These are phyloP conservation scores for Colletotrichum caudatum DNA, from an alignment of 2,329 filamentous ascomycete species.

Conservation along the genomic window DNA sequence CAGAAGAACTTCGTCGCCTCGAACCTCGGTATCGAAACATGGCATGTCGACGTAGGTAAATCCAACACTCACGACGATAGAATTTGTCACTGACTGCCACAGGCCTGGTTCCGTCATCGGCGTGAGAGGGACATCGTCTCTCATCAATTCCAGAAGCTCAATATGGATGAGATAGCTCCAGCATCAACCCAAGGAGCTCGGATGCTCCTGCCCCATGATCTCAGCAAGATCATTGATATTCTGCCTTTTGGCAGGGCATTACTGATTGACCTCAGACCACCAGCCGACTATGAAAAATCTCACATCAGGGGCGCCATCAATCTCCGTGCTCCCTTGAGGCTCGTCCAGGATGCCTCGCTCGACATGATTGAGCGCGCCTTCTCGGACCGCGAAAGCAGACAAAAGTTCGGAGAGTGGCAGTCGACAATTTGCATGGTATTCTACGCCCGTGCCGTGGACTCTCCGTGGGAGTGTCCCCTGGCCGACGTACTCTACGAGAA, in stretches of 20 bases:
- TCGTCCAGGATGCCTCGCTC: slow-evolving; percentile 60
- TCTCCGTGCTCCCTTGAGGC: slow-evolving; percentile 62
- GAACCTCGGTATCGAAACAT: slow-evolving; percentile 63
- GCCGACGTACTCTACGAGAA: slow-evolving; percentile 60
- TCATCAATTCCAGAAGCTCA: slow-evolving; percentile 59
- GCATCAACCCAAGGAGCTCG: slow-evolving; percentile 51
- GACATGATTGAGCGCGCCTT: slow-evolving; percentile 65
- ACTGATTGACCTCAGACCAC: slow-evolving; percentile 63
- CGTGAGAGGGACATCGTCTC: slow-evolving; percentile 61
- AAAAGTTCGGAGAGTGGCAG: slow-evolving; percentile 60
- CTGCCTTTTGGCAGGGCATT: slow-evolving; percentile 60
- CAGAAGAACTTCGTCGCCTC: slow-evolving; percentile 67
- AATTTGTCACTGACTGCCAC: slow-evolving; percentile 41
- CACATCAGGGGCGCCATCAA: slow-evolving; percentile 66
- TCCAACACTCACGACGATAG: too few relatives aligned
- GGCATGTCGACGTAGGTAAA: slow-evolving; percentile 60
- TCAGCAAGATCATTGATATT: slow-evolving; percentile 64
- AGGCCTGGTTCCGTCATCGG: slow-evolving; percentile 67
- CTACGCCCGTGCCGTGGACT: slow-evolving; percentile 64
- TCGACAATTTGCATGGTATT: slow-evolving; percentile 63
- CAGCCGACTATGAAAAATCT: slow-evolving; percentile 60
- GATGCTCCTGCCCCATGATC: slow-evolving; percentile 65
- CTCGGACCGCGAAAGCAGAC: slow-evolving; percentile 60
- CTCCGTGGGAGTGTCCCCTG: slow-evolving; percentile 63
- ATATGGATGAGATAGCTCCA: slow-evolving; percentile 52